These are phyloP conservation scores for Leptodermis oblonga DNA, from an alignment of 257 asterid species.

Conservation along the genomic window DNA sequence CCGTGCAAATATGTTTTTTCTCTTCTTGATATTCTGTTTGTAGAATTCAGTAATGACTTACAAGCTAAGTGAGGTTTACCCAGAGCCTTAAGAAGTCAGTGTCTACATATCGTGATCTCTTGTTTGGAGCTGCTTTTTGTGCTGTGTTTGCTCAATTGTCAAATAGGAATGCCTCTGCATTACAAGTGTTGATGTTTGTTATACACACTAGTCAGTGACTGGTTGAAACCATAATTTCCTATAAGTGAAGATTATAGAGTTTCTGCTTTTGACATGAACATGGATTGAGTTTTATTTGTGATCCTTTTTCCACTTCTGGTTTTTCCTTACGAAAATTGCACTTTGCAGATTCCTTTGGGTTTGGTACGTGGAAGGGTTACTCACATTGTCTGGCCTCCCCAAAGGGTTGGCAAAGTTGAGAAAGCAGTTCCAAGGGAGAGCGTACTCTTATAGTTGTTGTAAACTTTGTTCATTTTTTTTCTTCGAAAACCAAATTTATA, in stretches of 20 bases:
- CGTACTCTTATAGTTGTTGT: conserved; percentile 20
- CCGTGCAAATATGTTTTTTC: background rate
- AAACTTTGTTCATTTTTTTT: background rate
- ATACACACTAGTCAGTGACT: background rate
- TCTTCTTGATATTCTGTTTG: background rate
- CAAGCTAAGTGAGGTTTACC: background rate
- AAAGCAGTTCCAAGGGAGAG: conserved; percentile 24
- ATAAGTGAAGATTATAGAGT: background rate
- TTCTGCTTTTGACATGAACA: background rate
- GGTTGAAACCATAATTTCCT: background rate
- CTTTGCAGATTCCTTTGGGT: conserved; percentile 77
- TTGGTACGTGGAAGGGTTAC: conserved; percentile 80
- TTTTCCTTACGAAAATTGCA: background rate
- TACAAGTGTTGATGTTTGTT: background rate
- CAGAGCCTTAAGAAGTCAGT: background rate
- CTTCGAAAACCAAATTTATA: no score
- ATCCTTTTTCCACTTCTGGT: background rate
- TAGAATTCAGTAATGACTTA: background rate
- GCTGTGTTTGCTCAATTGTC: background rate
- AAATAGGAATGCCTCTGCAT: background rate
- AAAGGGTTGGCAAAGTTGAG: conserved; percentile 58
- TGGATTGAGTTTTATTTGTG: background rate
- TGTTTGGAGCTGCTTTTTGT: background rate
- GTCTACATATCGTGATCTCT: background rate
- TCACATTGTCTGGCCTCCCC: conserved; percentile 86